Evolutionary conservation across 345 rosid genomes (phyloP).

Genomic region (Salix purpurea): DNA sequence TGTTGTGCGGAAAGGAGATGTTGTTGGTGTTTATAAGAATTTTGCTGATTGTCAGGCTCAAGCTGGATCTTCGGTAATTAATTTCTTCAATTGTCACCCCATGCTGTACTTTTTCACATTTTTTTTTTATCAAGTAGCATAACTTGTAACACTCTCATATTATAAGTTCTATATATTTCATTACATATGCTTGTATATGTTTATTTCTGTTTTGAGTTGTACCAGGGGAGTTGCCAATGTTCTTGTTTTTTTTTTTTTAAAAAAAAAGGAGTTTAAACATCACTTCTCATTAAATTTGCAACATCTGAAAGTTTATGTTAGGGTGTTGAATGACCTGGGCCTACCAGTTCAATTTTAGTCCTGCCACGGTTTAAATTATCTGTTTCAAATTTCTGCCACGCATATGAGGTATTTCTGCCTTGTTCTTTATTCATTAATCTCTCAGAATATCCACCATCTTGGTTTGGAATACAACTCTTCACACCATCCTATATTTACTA

Average conservation of each 20-base stretch:
- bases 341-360: neutral
- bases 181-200: neutral
- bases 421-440: neutral
- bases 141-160: neutral
- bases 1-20: conserved; percentile 82
- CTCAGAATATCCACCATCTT: neutral
- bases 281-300: neutral
- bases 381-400: neutral
- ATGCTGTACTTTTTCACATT: neutral
- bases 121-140: neutral
- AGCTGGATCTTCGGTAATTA: conserved; percentile 71
- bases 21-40: conserved; percentile 67
- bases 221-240: neutral
- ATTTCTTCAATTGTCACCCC: neutral
- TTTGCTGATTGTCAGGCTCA: conserved; percentile 75
- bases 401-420: neutral
- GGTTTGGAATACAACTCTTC: neutral
- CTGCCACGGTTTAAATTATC: neutral
- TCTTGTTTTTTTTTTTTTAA: neutral
- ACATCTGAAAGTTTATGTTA: neutral
- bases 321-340: neutral
- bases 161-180: neutral
- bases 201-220: neutral
- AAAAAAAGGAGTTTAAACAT: neutral
- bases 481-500: neutral